These are phyloP conservation scores for Physcomitrellopsis africana DNA, from an alignment of 225 moss, liverwort and hornwort species.

Conservation along the genomic window DNA sequence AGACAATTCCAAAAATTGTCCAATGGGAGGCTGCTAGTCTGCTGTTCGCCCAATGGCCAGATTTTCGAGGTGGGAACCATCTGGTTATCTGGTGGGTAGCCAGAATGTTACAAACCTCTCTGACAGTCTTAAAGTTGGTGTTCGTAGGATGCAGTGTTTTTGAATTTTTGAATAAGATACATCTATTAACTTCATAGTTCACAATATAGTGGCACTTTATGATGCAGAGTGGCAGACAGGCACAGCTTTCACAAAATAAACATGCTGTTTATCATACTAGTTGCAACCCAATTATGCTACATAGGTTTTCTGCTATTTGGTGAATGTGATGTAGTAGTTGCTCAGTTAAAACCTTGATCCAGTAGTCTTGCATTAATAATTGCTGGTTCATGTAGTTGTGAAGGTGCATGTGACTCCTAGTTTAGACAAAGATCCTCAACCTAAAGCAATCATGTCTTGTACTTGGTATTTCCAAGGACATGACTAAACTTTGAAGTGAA, in stretches of 20 bases:
- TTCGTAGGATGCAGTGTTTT: too few relatives aligned
- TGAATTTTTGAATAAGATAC: too few relatives aligned
- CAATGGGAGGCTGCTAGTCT: too few relatives aligned
- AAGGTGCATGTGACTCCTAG: background rate
- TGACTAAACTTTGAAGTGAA: too few relatives aligned
- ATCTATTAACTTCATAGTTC: background rate
- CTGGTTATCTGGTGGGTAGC: too few relatives aligned
- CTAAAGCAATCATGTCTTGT: background rate
- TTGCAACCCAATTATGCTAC: slow-evolving; percentile 21
- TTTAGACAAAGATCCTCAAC: background rate
- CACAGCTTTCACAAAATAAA: background rate
- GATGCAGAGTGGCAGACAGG: background rate
- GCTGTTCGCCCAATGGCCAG: too few relatives aligned
- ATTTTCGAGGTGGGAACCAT: too few relatives aligned
- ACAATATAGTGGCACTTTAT: background rate
- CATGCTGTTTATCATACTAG: slow-evolving; percentile 11
- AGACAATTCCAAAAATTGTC: too few relatives aligned
- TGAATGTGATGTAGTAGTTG: background rate
- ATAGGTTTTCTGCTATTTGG: background rate
- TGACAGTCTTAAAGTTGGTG: too few relatives aligned
- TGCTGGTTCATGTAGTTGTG: background rate
- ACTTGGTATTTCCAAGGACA: background rate
- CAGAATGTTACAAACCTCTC: too few relatives aligned
- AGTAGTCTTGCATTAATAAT: background rate
- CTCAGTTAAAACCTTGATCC: background rate